Percentiles rank a stretch among this genome's conserved stretches.
These are phyloP conservation scores for Xerocomus amazonicus DNA, from an alignment of 1,284 basidiomycete species.

Conservation along the genomic window DNA sequence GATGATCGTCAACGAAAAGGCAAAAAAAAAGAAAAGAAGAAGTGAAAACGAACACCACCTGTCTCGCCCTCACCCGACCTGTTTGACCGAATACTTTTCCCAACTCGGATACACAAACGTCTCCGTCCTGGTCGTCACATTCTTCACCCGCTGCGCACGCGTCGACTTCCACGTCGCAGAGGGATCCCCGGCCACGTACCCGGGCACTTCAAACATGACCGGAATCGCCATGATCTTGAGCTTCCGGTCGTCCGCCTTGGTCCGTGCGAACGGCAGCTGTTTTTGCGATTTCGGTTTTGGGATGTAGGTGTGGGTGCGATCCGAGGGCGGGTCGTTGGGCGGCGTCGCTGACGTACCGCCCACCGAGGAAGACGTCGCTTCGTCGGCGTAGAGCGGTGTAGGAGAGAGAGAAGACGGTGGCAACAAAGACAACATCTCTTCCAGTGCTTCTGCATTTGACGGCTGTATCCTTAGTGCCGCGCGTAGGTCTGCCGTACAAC, in stretches of 20 bases:
- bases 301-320: slow-evolving; percentile 23
- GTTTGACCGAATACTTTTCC: slow-evolving; percentile 56
- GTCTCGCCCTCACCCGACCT: slow-evolving; percentile 27
- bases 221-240: slow-evolving; percentile 50
- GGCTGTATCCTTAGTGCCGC: slow-evolving; percentile 58
- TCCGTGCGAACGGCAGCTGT: slow-evolving; percentile 48
- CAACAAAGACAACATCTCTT: slow-evolving; percentile 44
- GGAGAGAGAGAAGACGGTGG: slow-evolving; percentile 29
- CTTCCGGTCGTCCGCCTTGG: slow-evolving; percentile 46
- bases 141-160: slow-evolving; percentile 33
- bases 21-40: neutral
- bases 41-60: neutral
- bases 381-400: slow-evolving; percentile 19
- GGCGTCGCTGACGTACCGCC: slow-evolving; percentile 17
- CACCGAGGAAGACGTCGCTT: slow-evolving; percentile 25
- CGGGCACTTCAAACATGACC: slow-evolving; percentile 40
- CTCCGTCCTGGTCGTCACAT: slow-evolving; percentile 42
- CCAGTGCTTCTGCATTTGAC: slow-evolving; percentile 52
- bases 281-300: slow-evolving; percentile 39
- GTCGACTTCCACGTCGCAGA: slow-evolving; percentile 21
- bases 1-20: neutral
- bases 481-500: slow-evolving; percentile 46
- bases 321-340: slow-evolving; percentile 16
- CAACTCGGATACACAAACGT: slow-evolving; percentile 55
- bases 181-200: slow-evolving; percentile 17